These are phyloP conservation scores for Citeromyces hawaiiensis DNA, from an alignment of 1,139 yeast species.

Conservation along the genomic window DNA sequence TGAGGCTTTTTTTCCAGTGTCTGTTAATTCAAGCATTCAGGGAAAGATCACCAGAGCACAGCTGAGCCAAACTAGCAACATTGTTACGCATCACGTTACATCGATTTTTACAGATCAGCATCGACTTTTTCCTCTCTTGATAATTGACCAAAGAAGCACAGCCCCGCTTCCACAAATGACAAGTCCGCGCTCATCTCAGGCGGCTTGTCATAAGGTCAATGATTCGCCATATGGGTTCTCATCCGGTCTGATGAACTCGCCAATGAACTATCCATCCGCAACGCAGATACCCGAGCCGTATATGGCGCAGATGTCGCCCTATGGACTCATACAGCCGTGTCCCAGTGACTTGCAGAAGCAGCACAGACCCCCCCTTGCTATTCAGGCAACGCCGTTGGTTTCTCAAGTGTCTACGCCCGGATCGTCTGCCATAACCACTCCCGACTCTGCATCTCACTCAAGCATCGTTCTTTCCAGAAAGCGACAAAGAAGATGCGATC, in stretches of 20 bases:
- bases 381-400: neutral
- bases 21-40: neutral
- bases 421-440: slow-evolving; percentile 2
- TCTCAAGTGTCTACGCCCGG: slow-evolving; percentile 1
- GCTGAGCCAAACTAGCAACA: neutral
- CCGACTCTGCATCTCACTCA: neutral
- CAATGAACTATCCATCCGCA: neutral
- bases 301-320: neutral
- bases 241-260: neutral
- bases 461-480: neutral
- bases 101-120: neutral
- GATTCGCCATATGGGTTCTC: neutral
- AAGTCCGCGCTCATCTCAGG: neutral
- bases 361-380: neutral
- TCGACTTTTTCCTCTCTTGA: neutral
- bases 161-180: neutral
- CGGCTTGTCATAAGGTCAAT: neutral
- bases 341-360: neutral
- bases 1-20: neutral
- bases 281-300: neutral
- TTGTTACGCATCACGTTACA: neutral
- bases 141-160: neutral
- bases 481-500: neutral
- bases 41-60: neutral
- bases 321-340: neutral